These are phyloP conservation scores for Apiospora arundinis DNA, from an alignment of 2,329 filamentous ascomycete genomes.

Conservation along the genomic window DNA sequence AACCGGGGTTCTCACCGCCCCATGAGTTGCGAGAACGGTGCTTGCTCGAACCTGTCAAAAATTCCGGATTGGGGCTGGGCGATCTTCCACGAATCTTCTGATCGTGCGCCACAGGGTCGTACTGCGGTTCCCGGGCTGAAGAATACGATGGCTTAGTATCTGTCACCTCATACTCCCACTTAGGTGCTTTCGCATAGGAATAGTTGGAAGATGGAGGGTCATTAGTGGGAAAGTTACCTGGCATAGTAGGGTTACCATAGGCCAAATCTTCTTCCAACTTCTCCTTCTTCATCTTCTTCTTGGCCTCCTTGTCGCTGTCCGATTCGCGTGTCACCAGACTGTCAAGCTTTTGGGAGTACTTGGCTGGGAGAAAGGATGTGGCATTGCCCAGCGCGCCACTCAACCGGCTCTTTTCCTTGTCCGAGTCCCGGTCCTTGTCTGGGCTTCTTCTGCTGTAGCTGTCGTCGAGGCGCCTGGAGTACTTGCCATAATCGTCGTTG, in stretches of 20 bases:
- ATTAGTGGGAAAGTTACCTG: slow-evolving; percentile 19
- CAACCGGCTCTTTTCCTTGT: slow-evolving; percentile 30
- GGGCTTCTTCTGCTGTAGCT: slow-evolving; percentile 22
- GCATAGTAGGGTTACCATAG: slow-evolving; percentile 48
- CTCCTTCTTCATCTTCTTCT: slow-evolving; percentile 42
- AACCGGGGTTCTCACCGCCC: slow-evolving; percentile 43
- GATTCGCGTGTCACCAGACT: slow-evolving; percentile 34
- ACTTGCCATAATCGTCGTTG: slow-evolving; percentile 25
- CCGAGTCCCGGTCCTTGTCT: slow-evolving; percentile 22
- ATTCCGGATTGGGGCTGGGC: slow-evolving; percentile 30
- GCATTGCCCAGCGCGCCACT: slow-evolving; percentile 34
- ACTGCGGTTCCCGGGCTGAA: slow-evolving; percentile 35
- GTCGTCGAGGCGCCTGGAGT: slow-evolving; percentile 28
- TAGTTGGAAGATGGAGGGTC: slow-evolving; percentile 33
- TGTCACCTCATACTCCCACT: slow-evolving; percentile 47
- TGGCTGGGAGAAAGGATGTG: slow-evolving; percentile 39
- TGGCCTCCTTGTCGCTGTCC: slow-evolving; percentile 41
- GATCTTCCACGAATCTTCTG: slow-evolving; percentile 28
- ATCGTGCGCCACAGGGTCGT: slow-evolving; percentile 30
- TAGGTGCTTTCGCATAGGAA: slow-evolving; percentile 42
- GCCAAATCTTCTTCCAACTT: slow-evolving; percentile 55
- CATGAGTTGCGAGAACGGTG: slow-evolving; percentile 41
- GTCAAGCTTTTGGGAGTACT: slow-evolving; percentile 36
- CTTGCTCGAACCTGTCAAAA: slow-evolving; percentile 30
- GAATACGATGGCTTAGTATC: slow-evolving; percentile 43